phyloP scores from a whole-genome alignment of 139 green algal species.

The Asterochloris erici region DNA sequence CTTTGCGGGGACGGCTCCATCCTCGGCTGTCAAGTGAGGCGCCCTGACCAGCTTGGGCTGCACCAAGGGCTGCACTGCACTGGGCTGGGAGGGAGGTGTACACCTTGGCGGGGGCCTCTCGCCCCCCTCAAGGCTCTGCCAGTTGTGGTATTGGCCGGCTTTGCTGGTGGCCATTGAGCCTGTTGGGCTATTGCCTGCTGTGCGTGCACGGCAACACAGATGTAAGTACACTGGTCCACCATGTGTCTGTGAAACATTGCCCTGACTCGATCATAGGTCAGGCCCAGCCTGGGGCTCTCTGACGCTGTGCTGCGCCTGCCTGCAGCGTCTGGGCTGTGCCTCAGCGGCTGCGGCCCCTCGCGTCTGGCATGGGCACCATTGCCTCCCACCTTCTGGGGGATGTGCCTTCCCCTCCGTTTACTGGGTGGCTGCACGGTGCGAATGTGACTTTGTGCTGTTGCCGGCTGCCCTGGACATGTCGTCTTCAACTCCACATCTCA shows the following conservation, averaged over 20 bases:
- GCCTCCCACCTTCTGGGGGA: constrained; percentile 89
- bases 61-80: background rate
- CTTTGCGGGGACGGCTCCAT: constrained; percentile 43
- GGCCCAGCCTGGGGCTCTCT: background rate
- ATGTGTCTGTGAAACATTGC: background rate
- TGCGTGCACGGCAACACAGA: background rate
- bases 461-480: background rate
- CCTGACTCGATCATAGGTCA: background rate
- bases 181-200: background rate
- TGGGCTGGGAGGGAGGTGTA: background rate
- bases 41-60: background rate
- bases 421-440: constrained; percentile 69
- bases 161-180: background rate
- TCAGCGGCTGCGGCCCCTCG: constrained; percentile 65
- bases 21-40: constrained; percentile 2
- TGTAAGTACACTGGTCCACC: too few species aligned
- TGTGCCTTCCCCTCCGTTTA: constrained; percentile 87
- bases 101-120: background rate
- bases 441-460: constrained; percentile 23
- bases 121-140: background rate
- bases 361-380: constrained; percentile 75
- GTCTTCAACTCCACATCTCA: background rate
- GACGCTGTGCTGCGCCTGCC: background rate
- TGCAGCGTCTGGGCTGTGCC: constrained; percentile 82
- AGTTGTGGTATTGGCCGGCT: background rate